Conservation (phyloP, 176 grass and related monocot species). For the Tuctoria greenei region DNA sequence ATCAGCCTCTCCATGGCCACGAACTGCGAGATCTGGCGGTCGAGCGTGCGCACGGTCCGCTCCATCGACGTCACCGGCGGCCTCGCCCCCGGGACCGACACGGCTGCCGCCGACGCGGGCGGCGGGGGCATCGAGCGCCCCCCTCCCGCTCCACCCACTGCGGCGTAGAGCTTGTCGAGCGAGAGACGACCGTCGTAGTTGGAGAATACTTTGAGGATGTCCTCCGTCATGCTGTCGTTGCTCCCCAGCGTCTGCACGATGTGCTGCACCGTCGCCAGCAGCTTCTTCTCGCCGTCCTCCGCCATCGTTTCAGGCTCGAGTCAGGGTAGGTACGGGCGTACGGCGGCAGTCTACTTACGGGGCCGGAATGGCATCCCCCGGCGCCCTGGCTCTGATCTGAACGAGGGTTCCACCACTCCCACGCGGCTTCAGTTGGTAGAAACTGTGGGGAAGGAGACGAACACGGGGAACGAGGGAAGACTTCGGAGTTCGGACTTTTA, state of each 20-base stretch:
- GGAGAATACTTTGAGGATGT: constrained; percentile 93
- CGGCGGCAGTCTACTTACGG: no score
- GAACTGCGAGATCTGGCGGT: constrained; percentile 96
- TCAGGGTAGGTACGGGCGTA: no score
- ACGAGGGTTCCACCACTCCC: constrained; percentile 10
- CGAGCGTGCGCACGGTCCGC: constrained; percentile 83
- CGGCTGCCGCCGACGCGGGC: constrained; percentile 27
- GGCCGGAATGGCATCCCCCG: no score
- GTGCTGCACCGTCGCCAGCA: constrained; percentile 89
- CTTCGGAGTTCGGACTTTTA: constrained; percentile 26
- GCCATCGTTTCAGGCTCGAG: no score
- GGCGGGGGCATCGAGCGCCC: constrained; percentile 42
- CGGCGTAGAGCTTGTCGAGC: constrained; percentile 73
- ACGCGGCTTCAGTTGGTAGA: constrained; percentile 35
- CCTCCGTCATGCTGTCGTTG: constrained; percentile 90
- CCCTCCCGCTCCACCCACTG: constrained; percentile 31
- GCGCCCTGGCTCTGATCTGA: constrained; percentile 39
- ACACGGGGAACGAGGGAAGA: neutral
- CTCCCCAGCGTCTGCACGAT: constrained; percentile 84
- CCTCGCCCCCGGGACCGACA: constrained; percentile 28
- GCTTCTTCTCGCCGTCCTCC: constrained; percentile 95
- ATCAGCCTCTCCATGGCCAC: constrained; percentile 68
- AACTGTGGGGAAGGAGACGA: neutral
- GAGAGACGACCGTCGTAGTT: constrained; percentile 88
- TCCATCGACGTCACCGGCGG: constrained; percentile 64